Conservation (phyloP, 2,329 filamentous ascomycete species). For the Dactylella cylindrospora region DNA sequence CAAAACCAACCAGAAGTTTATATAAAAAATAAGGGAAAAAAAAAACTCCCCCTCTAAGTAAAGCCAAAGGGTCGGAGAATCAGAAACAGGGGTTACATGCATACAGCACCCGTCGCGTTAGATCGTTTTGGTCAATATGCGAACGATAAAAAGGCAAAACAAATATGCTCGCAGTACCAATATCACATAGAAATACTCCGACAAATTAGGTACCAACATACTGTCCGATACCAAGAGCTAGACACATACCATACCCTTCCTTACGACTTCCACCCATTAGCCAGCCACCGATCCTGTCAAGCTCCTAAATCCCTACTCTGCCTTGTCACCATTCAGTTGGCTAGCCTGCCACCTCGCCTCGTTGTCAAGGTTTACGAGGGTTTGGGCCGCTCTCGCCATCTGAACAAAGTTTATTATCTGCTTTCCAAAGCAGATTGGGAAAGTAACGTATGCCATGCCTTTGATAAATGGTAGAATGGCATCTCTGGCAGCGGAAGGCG, state of each 20-base stretch:
- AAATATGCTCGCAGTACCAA: background rate
- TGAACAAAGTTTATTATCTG: slow-evolving; percentile 93
- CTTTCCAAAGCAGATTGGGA: slow-evolving; percentile 86
- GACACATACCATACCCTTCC: too few species aligned
- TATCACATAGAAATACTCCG: background rate
- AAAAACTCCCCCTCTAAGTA: too few species aligned
- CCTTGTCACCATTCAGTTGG: slow-evolving; percentile 35
- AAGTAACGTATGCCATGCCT: slow-evolving; percentile 73
- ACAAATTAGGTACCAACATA: background rate
- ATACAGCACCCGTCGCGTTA: too few species aligned
- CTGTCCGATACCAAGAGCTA: background rate
- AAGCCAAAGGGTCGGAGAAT: too few species aligned
- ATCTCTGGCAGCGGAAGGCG: slow-evolving; percentile 62
- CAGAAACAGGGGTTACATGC: too few species aligned
- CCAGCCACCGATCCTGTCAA: too few species aligned
- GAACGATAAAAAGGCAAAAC: background rate
- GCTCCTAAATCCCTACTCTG: slow-evolving; percentile 32
- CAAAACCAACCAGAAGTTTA: too few species aligned
- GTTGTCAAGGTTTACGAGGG: slow-evolving; percentile 88
- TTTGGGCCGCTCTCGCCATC: slow-evolving; percentile 86
- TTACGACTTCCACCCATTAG: too few species aligned
- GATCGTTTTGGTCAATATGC: background rate
- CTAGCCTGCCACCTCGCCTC: slow-evolving; percentile 58
- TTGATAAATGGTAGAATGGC: slow-evolving; percentile 62
- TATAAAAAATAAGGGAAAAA: too few species aligned